Conservation (phyloP, 2,329 filamentous ascomycete species). For the Aureobasidium subglaciale region DNA sequence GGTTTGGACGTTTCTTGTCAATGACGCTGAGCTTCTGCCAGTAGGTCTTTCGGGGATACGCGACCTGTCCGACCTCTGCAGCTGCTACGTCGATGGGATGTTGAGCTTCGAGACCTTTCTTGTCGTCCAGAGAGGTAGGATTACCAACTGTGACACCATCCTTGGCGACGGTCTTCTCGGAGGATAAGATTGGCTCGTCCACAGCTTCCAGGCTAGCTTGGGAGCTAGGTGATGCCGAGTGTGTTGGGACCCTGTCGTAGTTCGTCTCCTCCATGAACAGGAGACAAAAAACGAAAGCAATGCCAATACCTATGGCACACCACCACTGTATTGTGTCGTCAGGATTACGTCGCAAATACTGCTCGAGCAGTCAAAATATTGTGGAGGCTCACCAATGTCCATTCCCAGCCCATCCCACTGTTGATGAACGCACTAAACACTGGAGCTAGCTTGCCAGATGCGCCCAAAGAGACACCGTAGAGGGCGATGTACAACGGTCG, state of each 20-base stretch:
- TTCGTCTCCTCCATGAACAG: constrained; percentile 57
- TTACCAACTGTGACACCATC: background rate
- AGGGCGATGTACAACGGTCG: constrained; percentile 24
- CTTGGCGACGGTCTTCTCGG: background rate
- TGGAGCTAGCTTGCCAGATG: constrained; percentile 25
- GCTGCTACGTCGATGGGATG: background rate
- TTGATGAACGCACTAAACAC: constrained; percentile 45
- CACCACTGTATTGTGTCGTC: constrained; percentile 34
- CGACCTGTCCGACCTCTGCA: constrained; percentile 25
- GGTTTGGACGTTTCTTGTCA: constrained; percentile 37
- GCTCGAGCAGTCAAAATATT: background rate
- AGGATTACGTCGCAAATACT: background rate
- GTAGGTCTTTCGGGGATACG: constrained; percentile 35
- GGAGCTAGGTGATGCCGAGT: background rate
- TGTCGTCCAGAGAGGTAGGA: background rate
- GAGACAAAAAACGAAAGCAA: constrained; percentile 46
- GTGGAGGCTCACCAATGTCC: constrained; percentile 37
- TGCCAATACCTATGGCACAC: constrained; percentile 47
- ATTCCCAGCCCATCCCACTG: constrained; percentile 44
- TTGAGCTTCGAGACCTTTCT: background rate
- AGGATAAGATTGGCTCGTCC: background rate
- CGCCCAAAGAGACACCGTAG: constrained; percentile 20
- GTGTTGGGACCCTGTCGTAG: constrained; percentile 26
- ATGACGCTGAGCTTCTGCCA: constrained; percentile 37
- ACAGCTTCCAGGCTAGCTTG: background rate